A percentile compares a stretch with the other conserved stretches of the same genome.
phyloP scores from a whole-genome alignment of 2,329 filamentous ascomycete species.

The Botrytis aclada region DNA sequence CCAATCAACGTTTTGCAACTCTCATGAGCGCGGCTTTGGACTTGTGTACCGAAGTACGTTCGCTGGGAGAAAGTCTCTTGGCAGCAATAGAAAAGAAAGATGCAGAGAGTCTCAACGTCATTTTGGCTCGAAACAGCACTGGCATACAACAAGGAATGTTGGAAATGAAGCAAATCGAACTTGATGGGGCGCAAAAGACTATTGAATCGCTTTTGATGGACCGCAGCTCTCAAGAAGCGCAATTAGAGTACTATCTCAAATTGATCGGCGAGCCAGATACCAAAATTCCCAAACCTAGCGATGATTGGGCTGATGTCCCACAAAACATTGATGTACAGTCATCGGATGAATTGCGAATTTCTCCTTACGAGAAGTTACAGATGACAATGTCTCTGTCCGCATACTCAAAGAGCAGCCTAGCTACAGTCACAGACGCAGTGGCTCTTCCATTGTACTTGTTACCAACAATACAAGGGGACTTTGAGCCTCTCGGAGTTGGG shows the following conservation, averaged over 20 bases:
- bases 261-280: not conserved
- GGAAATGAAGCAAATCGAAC: not conserved
- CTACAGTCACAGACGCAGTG: not conserved
- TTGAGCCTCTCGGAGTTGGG: not conserved
- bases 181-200: not conserved
- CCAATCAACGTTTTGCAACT: not conserved
- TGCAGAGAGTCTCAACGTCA: not conserved
- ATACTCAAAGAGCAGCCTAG: not conserved
- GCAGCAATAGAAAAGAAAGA: not conserved
- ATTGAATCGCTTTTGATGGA: not conserved
- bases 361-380: not conserved
- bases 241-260: conserved; percentile 9
- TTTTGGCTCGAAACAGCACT: not conserved
- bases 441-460: not conserved
- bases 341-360: conserved; percentile 8
- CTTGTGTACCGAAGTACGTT: not conserved
- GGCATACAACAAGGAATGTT: conserved; percentile 2
- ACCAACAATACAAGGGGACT: not conserved
- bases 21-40: not conserved
- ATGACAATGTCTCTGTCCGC: not conserved
- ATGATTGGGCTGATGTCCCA: not conserved
- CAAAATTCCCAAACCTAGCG: not conserved
- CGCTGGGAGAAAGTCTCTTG: not conserved
- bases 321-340: not conserved
- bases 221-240: not conserved